Base-by-base conservation (phyloP, 768 basidiomycete species). In the Daedalea quercina region DNA sequence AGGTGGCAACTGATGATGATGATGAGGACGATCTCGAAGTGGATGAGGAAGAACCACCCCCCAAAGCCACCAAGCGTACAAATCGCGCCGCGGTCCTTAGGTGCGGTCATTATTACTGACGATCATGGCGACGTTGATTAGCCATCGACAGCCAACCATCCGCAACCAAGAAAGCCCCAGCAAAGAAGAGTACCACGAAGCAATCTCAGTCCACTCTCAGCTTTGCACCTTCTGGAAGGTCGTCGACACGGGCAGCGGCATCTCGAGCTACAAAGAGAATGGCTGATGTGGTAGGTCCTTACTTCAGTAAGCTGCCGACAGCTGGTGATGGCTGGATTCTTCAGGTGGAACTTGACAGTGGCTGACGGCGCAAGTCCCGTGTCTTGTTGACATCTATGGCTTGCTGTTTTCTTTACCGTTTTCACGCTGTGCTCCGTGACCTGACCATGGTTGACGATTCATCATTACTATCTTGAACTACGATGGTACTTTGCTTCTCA, bases 181-280 rank as follows among this genome's bases (percentile, higher is more conserved):
- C 81, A 1, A 78, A 73, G 61, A 80, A 73, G 9, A 58, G 73
- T 47, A 54, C 74, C 49, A 44, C 69, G 8, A 80, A 75, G 51
- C 85, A n/a, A n/a, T n/a, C n/a, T n/a, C n/a, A 87, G 64, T 54
- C 75, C 1, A 84, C 81, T 41, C 65, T 90, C 50, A 78, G 69
- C 33, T 90, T 90, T 56, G 78, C 82, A 0, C 82, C 87, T 9
- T 73, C 76, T 26, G 77, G 63, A 7, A 71, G 83, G 8, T 66
- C 60, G 31, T 77, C 82, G 15, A 80, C 82, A 1, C 69, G 88
- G 49, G 76, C 85, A 0, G 88, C 89, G 13, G 88, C 89, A 7
- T 74, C 81, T 17, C 82, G 73, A 60, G 85, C 89, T 9, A 79
- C 74, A 60, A 77, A 78, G 41, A 87, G 71, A 67, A 78, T 86